Percentiles rank a stretch among this genome's conserved stretches.
Conservation (phyloP, 495 filamentous ascomycete genomes). For the Astrothelium macrocarpum region DNA sequence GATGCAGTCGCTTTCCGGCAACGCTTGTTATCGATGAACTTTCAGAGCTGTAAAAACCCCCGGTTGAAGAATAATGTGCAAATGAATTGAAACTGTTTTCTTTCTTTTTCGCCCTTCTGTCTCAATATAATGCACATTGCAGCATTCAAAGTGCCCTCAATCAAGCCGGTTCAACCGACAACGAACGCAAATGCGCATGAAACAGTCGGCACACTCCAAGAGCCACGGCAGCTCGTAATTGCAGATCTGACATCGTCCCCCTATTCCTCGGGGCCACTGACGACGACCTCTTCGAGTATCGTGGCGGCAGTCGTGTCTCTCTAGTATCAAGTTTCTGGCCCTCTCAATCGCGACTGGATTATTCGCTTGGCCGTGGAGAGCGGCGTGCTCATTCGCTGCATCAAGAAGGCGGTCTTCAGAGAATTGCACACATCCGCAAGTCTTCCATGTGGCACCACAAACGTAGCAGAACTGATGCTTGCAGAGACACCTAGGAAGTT, state of each 20-base stretch:
- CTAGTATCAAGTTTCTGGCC: neutral
- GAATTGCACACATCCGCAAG: constrained; percentile 19
- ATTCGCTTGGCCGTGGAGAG: neutral
- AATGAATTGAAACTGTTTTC: too few relatives aligned
- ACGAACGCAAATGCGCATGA: neutral
- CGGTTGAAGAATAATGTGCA: too few relatives aligned
- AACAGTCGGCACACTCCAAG: neutral
- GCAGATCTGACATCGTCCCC: neutral
- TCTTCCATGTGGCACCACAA: constrained; percentile 24
- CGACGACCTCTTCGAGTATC: neutral
- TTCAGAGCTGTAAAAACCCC: too few relatives aligned
- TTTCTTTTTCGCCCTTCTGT: too few relatives aligned
- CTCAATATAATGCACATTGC: too few relatives aligned
- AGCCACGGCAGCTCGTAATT: neutral
- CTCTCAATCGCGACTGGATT: neutral
- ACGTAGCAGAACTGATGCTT: constrained; percentile 24
- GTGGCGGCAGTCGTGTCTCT: neutral
- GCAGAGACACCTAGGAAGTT: constrained; percentile 22
- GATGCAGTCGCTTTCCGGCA: too few relatives aligned
- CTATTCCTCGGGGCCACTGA: neutral
- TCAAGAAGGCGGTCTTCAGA: constrained; percentile 19
- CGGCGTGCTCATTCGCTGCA: neutral
- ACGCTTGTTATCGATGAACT: too few relatives aligned
- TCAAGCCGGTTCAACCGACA: neutral
- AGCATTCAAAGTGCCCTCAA: too few relatives aligned